These are phyloP conservation scores for Penicillium desertorum DNA, from an alignment of 495 filamentous ascomycete genomes.

Conservation along the genomic window DNA sequence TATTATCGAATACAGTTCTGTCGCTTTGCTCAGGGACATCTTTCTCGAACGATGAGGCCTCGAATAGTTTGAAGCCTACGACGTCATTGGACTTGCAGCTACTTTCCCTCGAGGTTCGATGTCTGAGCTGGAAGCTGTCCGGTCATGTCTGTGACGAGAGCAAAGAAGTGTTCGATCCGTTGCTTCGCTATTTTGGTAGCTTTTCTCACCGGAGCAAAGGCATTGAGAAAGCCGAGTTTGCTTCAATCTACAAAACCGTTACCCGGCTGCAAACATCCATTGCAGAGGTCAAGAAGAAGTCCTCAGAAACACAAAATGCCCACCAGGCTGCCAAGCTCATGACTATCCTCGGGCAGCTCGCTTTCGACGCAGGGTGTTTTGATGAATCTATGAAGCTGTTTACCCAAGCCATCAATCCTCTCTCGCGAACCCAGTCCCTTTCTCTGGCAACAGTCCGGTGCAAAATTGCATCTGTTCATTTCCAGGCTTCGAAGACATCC, in stretches of 20 bases:
- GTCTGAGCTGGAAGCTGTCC: constrained; percentile 69
- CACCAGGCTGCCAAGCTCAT: constrained; percentile 36
- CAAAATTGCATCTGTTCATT: constrained; percentile 43
- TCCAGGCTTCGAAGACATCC: constrained; percentile 37
- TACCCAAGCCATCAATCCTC: constrained; percentile 32
- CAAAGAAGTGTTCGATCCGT: constrained; percentile 69
- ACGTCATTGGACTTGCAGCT: constrained; percentile 63
- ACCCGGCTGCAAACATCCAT: constrained; percentile 41
- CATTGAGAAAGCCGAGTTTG: constrained; percentile 44
- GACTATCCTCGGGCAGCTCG: constrained; percentile 44
- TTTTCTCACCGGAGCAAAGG: constrained; percentile 57
- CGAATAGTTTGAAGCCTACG: constrained; percentile 53
- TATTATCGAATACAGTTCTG: constrained; percentile 64
- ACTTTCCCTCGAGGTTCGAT: constrained; percentile 63
- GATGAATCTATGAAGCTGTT: constrained; percentile 46
- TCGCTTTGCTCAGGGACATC: constrained; percentile 54
- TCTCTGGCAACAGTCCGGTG: constrained; percentile 41
- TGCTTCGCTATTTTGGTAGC: constrained; percentile 61
- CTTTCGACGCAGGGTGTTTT: constrained; percentile 45
- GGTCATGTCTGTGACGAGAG: constrained; percentile 65
- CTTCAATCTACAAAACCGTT: constrained; percentile 35
- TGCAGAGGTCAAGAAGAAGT: constrained; percentile 31
- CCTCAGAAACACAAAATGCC: constrained; percentile 26
- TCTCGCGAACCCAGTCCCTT: constrained; percentile 38
- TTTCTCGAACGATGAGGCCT: constrained; percentile 38